These are phyloP conservation scores for Fomitopsis betulina DNA, from an alignment of 1,284 basidiomycete species.

Conservation along the genomic window DNA sequence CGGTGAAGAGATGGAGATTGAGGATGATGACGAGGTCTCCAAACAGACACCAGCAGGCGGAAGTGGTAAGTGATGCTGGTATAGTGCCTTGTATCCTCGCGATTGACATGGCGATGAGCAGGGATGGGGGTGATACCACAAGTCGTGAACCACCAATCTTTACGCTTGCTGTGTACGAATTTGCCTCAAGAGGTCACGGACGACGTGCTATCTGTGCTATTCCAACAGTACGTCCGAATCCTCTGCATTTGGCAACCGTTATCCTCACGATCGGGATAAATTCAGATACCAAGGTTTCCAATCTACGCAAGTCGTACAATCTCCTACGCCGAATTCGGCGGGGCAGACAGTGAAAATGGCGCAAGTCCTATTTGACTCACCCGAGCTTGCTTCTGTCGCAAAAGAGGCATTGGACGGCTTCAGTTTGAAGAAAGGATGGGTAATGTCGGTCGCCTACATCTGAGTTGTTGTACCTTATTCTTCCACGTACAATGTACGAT, in stretches of 20 bases:
- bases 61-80: constrained; percentile 7
- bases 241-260: not conserved
- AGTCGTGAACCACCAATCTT: constrained; percentile 52
- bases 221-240: constrained; percentile 69
- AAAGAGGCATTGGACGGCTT: constrained; percentile 78
- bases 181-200: constrained; percentile 79
- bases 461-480: constrained; percentile 31
- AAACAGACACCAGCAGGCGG: constrained; percentile 17
- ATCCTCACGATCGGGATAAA: constrained; percentile 1
- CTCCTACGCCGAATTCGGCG: constrained; percentile 56
- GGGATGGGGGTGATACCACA: constrained; percentile 42
- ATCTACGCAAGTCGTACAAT: constrained; percentile 60
- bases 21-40: constrained; percentile 63
- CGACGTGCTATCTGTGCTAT: constrained; percentile 75
- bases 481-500: constrained; percentile 7
- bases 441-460: constrained; percentile 73
- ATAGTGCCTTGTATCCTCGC: constrained; percentile 13
- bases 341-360: constrained; percentile 69
- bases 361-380: constrained; percentile 70
- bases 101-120: constrained; percentile 6
- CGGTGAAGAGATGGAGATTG: constrained; percentile 84
- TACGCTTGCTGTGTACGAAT: constrained; percentile 70
- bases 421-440: constrained; percentile 76
- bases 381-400: constrained; percentile 68
- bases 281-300: constrained; percentile 74